Evolutionary conservation across 345 rosid genomes (phyloP), one percentile per base, ranked within the genome.

Genomic region (Moricandia moricandioides): DNA sequence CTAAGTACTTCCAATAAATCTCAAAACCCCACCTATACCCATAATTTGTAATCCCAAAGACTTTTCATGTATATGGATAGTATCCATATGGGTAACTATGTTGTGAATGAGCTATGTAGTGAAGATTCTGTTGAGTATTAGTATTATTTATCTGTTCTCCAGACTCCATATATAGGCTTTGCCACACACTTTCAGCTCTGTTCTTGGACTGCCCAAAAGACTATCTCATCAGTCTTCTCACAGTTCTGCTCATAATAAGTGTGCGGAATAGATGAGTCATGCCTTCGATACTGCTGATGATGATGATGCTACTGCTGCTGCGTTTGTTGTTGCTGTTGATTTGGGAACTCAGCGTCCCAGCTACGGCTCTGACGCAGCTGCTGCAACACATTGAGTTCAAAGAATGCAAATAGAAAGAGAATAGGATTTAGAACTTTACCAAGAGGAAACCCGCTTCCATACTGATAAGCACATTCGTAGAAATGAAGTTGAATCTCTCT

Each of bases 401-500:
- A 2, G 64, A 37, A 12, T 4, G 4, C 2, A 62, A 76, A 18
- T 1, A 47, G 0, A 37, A 54, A 8, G 1, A 67, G 2, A 29
- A 54, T 2, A 0, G 18, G 4, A 11, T 16, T 31, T 12, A 57
- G 31, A 30, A 66, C 37, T 70, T 70, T 86, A 94, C 98, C 97
- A 14, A 90, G 87, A 61, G 98, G 97, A 79, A 94, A 94, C 57
- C 90, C 89, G 80, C 95, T 91, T 75, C 83, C 96, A 84, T 94
- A 94, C 76, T 88, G 98, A 84, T 94, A 88, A 75, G 97, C 97
- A 82, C 98, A 91, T 75, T 94, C 98, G 69, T 94, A 96, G 56
- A 94, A 94, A 85, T 86, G 96, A 71, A 94, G 97, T 67, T 91
- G 98, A 78, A 94, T 94, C 84, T 94, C 98, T 79, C 98, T 85